Evolutionary conservation across 768 basidiomycete species (phyloP).

Genomic region (Omphalotus guepiniiformis): DNA sequence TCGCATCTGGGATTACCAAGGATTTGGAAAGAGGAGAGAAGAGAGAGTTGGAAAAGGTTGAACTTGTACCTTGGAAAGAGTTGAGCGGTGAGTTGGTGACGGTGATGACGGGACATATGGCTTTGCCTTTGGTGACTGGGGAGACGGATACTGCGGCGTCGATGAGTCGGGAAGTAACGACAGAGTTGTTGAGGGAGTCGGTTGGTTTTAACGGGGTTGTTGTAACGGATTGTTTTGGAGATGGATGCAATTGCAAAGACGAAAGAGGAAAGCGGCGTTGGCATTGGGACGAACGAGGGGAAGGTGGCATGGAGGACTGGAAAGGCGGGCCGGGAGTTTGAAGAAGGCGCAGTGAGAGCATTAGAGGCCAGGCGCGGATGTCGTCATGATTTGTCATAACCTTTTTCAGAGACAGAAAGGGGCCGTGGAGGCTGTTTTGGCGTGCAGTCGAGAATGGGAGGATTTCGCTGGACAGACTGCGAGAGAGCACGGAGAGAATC

Average conservation of each 20-base stretch:
- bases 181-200: constrained; percentile 44
- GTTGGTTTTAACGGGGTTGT: constrained; percentile 55
- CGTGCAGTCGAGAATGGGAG: constrained; percentile 42
- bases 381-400: constrained; percentile 78
- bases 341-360: constrained; percentile 51
- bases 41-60: too few species aligned
- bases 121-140: constrained; percentile 53
- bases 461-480: constrained; percentile 34
- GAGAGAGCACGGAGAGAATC: constrained; percentile 42
- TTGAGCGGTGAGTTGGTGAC: constrained; percentile 41
- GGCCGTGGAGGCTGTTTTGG: constrained; percentile 49
- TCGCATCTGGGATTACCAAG: constrained; percentile 64
- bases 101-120: constrained; percentile 75
- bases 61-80: too few species aligned
- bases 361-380: constrained; percentile 62
- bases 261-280: too few species aligned
- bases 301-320: too few species aligned
- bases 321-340: constrained; percentile 41
- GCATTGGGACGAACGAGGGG: too few species aligned
- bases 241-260: constrained; percentile 65
- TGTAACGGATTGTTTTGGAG: constrained; percentile 73
- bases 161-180: constrained; percentile 49
- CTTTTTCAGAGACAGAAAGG: constrained; percentile 46
- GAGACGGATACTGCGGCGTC: constrained; percentile 52
- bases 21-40: too few species aligned